Evolutionary conservation across 768 basidiomycete genomes (phyloP), one percentile per base, ranked within the genome.

Genomic region (Sarcodon aspratus): DNA sequence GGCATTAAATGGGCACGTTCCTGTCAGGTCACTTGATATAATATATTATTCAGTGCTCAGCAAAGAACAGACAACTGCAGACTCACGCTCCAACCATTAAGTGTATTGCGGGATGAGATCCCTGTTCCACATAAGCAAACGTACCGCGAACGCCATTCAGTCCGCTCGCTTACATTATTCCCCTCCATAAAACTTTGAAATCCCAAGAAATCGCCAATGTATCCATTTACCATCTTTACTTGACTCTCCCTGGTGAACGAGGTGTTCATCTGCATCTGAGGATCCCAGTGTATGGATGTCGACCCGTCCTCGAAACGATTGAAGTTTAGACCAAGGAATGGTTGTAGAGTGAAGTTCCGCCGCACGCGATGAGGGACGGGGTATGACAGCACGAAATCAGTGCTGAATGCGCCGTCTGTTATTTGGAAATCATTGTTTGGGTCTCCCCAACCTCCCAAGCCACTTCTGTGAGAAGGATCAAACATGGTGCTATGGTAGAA

Each of bases 291-390:
- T 9, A 4, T 15, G 15, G 6, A 3, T 18, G 2, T 38, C 37
- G 37, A 38, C 37, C 13, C 37, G 37, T 27, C 21, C 21, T 38
- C 18, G 37, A 18, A 18, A 18, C 2, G 2, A 18, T 2, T 2
- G 32, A 59, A 52, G 36, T 56, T 37, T 9, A 46, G 42, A 11
- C 40, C 33, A 35, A 15, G 34, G 32, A 53, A 17, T 15, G 67
- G 65, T 45, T 58, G 59, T 9, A 63, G 58, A 1, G 61, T 63
- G 55, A 59, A 68, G 45, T 62, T 63, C 9, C 67, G 58, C 15
- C 67, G 62, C 27, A 67, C 17, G 17, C 44, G 54, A 52, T 68
- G 66, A 33, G 62, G 59, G 18, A 53, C 52, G 12, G 66, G 66
- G 38, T 68, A 68, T 11, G 66, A 52, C 10, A 62, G 51, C 9